Evolutionary conservation across 805 yeast genomes (phyloP), one percentile per base, ranked within the genome.

Genomic region (Cyberlindnera euphorbiiphila): DNA sequence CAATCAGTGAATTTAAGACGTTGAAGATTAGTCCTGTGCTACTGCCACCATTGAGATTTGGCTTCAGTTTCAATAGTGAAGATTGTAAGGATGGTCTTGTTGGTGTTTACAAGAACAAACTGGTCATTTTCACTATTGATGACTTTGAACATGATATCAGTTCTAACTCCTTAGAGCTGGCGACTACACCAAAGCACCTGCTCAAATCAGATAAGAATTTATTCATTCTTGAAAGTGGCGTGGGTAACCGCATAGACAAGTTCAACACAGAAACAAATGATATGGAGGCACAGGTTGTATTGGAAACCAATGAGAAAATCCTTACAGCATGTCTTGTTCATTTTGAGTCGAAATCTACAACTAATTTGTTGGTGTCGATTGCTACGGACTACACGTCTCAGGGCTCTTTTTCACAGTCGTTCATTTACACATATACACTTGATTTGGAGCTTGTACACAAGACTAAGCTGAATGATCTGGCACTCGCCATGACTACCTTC

Each of bases 51-150:
- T 62, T 78, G 21, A 58, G 59, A 9, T 57, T 59, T 24, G 82
- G 80, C 0, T 61, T 75, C 9, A 62, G 77, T 0, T 78, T 86
- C 51, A 62, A 63, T 15, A 78, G 85, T 29, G 85, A 75, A 41
- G 93, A 84, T 42, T 65, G 73, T 38, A 62, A 65, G 1, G 66
- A 69, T 34, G 91, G 91, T 2, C 61, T 81, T 4, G 77, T 86
- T 19, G 88, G 85, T 0, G 65, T 84, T 13, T 64, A 65, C 25
- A 74, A 71, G 3, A 66, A 65, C 29, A 68, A 62, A 15, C 60
- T 86, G 41, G 59, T 69, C 2, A 82, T 85, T 21, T 69, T 80
- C 50, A 69, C 78, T 1, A 53, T 76, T 24, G 81, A 77, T 6
- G 61, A 63, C 17, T 38, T 60, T 13, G 56, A 46, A 2, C 47